phyloP scores from a whole-genome alignment of 306 rosid species.

The Quercus alba region DNA sequence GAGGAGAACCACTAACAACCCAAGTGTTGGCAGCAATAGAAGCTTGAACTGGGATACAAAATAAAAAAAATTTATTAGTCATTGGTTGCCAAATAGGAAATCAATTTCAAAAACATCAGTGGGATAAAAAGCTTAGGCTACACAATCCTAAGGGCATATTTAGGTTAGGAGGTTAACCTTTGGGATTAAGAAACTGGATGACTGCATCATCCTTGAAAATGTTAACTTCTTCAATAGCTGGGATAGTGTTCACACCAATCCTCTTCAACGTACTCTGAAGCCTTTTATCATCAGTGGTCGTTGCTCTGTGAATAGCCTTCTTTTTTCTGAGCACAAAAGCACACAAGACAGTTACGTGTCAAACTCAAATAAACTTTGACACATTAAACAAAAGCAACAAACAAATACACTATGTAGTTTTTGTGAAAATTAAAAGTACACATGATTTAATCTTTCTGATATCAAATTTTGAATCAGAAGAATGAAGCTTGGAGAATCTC shows the following conservation, averaged over 20 bases:
- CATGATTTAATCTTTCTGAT: no score
- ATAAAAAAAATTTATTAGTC: not conserved
- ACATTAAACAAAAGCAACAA: not conserved
- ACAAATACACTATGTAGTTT: not conserved
- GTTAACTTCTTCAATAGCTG: constrained; percentile 5
- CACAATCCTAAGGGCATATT: not conserved
- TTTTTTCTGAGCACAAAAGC: not conserved
- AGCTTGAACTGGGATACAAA: constrained; percentile 80
- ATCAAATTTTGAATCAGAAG: no score
- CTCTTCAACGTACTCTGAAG: constrained; percentile 14
- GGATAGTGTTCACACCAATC: constrained; percentile 1
- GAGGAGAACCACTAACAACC: constrained; percentile 98
- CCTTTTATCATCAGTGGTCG: constrained; percentile 2
- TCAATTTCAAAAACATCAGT: not conserved
- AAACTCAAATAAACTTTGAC: not conserved
- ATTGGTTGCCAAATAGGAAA: not conserved
- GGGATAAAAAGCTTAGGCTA: not conserved
- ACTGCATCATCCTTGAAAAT: constrained; percentile 9
- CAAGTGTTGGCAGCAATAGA: constrained; percentile 97
- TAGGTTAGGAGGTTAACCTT: not conserved
- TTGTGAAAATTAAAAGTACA: no score
- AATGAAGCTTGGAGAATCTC: no score
- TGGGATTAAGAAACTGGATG: constrained; percentile 11
- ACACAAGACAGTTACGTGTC: not conserved
- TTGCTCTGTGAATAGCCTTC: constrained; percentile 3